Percentiles rank a stretch among this genome's conserved stretches.
Conservation (phyloP, 2,329 filamentous ascomycete species). For the Amauroascus niger region DNA sequence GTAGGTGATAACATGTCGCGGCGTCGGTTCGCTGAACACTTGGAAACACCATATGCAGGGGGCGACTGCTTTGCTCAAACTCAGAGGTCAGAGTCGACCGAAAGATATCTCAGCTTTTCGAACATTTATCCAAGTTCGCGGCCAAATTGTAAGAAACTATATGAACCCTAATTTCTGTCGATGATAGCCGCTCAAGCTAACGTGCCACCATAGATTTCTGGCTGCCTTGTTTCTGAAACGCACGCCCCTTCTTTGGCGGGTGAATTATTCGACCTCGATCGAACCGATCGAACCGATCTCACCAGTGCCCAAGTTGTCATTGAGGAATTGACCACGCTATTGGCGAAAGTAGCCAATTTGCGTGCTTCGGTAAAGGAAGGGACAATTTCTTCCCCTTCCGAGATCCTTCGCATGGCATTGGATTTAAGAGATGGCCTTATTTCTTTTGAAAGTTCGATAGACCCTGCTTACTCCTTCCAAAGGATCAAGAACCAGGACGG, state of each 20-base stretch:
- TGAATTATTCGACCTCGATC: neutral
- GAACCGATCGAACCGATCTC: neutral
- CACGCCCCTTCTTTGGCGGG: constrained; percentile 1
- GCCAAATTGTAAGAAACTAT: constrained; percentile 11
- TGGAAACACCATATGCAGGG: constrained; percentile 53
- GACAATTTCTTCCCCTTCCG: constrained; percentile 20
- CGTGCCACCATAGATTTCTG: constrained; percentile 5
- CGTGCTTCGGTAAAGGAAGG: constrained; percentile 27
- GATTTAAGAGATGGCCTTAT: constrained; percentile 29
- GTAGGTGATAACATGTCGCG: constrained; percentile 35
- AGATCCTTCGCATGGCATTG: constrained; percentile 27
- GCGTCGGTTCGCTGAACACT: constrained; percentile 39
- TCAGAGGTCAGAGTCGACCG: constrained; percentile 24
- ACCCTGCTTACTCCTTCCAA: constrained; percentile 23
- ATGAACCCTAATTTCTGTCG: neutral
- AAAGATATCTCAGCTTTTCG: neutral
- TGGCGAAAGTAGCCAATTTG: constrained; percentile 26
- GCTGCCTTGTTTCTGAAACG: constrained; percentile 9
- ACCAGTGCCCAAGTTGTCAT: constrained; percentile 20
- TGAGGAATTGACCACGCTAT: constrained; percentile 25
- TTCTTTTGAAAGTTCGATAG: constrained; percentile 25
- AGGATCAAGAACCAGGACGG: neutral
- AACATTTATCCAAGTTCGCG: constrained; percentile 11
- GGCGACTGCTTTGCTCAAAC: constrained; percentile 48
- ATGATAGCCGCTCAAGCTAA: neutral